These are phyloP conservation scores for Candida manassasensis DNA, from an alignment of 805 yeast genomes.

Conservation along the genomic window DNA sequence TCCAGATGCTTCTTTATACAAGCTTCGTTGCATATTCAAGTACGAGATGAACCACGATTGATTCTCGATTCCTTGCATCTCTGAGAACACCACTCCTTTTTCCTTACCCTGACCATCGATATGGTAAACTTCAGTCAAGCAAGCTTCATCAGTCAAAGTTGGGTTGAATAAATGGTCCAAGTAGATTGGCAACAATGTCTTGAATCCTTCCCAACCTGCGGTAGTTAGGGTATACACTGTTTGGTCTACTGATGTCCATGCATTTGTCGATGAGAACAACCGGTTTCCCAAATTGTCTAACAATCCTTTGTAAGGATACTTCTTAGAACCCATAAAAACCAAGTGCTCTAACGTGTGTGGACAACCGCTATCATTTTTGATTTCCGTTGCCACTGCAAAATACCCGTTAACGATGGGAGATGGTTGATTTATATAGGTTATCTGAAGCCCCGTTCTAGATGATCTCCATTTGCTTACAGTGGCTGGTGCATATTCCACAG, in stretches of 20 bases:
- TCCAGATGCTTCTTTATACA: conserved; percentile 62
- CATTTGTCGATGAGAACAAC: conserved; percentile 83
- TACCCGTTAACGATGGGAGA: conserved; percentile 91
- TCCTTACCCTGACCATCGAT: conserved; percentile 87
- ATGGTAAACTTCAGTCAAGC: conserved; percentile 91
- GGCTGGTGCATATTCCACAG: conserved; percentile 73
- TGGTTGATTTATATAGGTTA: conserved; percentile 70
- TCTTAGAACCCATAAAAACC: conserved; percentile 88
- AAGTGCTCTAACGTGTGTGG: conserved; percentile 96
- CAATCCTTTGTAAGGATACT: conserved; percentile 87
- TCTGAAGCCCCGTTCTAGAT: conserved; percentile 72
- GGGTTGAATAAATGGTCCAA: conserved; percentile 84
- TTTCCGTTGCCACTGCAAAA: conserved; percentile 94
- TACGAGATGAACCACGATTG: conserved; percentile 66
- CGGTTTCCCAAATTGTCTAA: conserved; percentile 82
- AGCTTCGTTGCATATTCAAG: conserved; percentile 53
- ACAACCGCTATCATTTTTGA: conserved; percentile 78
- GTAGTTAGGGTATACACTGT: conserved; percentile 88
- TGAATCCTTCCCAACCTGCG: conserved; percentile 97
- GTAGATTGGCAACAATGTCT: conserved; percentile 77
- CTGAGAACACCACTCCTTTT: conserved; percentile 94
- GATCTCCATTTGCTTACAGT: conserved; percentile 74
- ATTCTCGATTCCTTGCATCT: conserved; percentile 91
- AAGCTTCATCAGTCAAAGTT: conserved; percentile 83
- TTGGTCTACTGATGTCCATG: conserved; percentile 95